These are phyloP conservation scores for Alloteropsis semialata DNA, from an alignment of 176 grass and related monocot genomes.

Conservation along the genomic window DNA sequence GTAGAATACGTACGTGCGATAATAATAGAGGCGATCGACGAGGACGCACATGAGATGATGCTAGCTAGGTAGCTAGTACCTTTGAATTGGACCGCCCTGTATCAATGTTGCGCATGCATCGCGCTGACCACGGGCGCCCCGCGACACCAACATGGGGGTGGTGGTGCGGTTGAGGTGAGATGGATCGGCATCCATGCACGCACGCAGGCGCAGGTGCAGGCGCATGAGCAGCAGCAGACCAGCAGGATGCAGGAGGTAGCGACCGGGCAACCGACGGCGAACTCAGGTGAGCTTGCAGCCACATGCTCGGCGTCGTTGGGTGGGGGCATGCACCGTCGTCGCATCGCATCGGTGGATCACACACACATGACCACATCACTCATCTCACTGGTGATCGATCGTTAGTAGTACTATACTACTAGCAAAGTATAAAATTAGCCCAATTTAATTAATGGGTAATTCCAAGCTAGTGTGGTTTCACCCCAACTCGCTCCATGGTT, in stretches of 20 bases:
- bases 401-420: no score
- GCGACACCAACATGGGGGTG: background rate
- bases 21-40: background rate
- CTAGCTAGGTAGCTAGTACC: background rate
- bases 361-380: no score
- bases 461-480: background rate
- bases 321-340: no score
- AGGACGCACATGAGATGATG: slow-evolving; percentile 34
- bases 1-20: background rate
- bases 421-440: no score
- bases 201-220: background rate
- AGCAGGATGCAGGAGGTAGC: slow-evolving; percentile 33
- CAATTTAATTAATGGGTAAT: no score
- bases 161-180: background rate
- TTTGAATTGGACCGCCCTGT: background rate
- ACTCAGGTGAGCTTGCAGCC: slow-evolving; percentile 36
- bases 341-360: no score
- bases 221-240: background rate
- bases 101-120: slow-evolving; percentile 21
- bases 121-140: background rate
- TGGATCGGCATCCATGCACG: background rate
- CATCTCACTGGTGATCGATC: background rate
- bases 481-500: background rate
- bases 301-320: slow-evolving; percentile 25
- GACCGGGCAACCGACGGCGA: slow-evolving; percentile 28